Evolutionary conservation across 768 basidiomycete species (phyloP), one percentile per base, ranked within the genome.

Genomic region (Lactarius akahatsu): DNA sequence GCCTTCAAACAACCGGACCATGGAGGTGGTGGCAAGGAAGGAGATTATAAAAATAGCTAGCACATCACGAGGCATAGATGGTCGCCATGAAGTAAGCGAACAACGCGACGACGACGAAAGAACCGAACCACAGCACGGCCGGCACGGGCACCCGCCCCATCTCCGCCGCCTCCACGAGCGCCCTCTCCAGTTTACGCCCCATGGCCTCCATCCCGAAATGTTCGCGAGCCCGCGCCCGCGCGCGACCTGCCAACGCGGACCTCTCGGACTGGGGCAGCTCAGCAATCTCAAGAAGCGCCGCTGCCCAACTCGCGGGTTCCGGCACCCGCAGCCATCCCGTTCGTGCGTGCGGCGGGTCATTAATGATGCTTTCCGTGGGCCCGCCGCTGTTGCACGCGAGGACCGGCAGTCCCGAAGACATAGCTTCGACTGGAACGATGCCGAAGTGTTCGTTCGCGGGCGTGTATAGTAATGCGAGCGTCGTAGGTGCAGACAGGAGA

Each of bases 371-470:
- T 77, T 99, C 97, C 1, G 87, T 91, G 10, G 97, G 97, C 2
- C 96, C 96, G 18, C 92, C 93, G 65, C 85, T 88, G 73, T 92
- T 78, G 71, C 90, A 93, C 0, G 95, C 96, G 23, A 99, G 77
- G 1, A 98, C 90, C 0, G 96, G 94, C 0, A 98, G 76, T 3
- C 94, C 93, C 57, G 91, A 95, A 9, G 87, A 83, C 94, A 98
- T 98, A 0, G 86, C 95, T 75, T 99, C 96, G 3, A 98, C 85
- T 2, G 97, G 96, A 0, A 90, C 96, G 70, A 99, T 98, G 1
- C 96, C 97, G 75, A 98, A 97, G 75, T 99, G 96, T 72, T 99
- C 96, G 75, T 96, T 96, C 8, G 84, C 79, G 0, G 96, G 97
- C 0, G 96, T 99, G 75, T 99, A 99, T 8, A 99, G 82, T 0